These are phyloP conservation scores for Aspergillus bombycis DNA, from an alignment of 2,329 filamentous ascomycete species.

Conservation along the genomic window DNA sequence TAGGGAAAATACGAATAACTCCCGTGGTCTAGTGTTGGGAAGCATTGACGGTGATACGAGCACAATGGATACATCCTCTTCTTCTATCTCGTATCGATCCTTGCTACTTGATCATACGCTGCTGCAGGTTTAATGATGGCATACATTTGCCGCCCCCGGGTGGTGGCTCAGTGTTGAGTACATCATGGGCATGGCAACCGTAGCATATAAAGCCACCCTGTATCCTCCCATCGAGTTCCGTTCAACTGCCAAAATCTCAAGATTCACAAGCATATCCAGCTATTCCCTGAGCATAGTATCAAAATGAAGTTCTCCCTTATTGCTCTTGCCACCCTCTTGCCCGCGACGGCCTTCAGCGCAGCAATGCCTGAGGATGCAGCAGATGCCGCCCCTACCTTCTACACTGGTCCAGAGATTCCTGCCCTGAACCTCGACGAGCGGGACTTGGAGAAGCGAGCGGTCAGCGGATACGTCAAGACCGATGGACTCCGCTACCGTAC, in stretches of 20 bases:
- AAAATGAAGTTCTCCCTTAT: not conserved
- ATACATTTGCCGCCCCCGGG: not conserved
- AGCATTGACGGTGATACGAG: not conserved
- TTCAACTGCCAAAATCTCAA: not conserved
- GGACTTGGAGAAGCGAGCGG: not conserved
- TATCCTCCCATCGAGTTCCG: not conserved
- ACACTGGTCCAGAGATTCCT: not conserved
- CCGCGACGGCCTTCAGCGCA: not conserved
- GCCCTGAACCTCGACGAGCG: not conserved
- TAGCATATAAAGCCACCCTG: not conserved
- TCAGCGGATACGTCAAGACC: not conserved
- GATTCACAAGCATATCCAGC: not conserved
- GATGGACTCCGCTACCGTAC: not conserved
- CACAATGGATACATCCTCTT: not conserved
- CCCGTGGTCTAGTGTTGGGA: not conserved
- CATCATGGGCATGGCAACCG: rapidly evolving
- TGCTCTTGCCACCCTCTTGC: not conserved
- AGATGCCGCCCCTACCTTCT: not conserved
- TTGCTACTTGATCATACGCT: not conserved
- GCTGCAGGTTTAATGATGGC: not conserved
- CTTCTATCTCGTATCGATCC: not conserved
- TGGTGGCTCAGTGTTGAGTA: not conserved
- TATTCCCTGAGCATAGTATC: not conserved
- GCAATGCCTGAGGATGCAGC: not conserved
- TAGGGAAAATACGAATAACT: not conserved